These are phyloP conservation scores for Rhodomyrtus tomentosa DNA, from an alignment of 345 rosid species.

Conservation along the genomic window DNA sequence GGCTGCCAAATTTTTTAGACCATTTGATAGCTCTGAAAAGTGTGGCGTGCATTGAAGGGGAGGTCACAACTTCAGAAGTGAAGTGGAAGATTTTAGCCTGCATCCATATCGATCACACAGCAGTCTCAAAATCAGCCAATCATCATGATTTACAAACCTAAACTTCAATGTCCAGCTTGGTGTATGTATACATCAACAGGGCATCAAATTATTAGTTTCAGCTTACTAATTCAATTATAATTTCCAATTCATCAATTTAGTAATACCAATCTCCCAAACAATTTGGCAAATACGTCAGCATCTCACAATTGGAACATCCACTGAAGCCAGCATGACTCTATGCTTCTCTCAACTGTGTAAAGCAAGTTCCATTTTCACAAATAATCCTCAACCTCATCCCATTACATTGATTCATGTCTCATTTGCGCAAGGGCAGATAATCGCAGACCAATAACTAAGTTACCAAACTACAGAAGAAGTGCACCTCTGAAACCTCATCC, in stretches of 20 bases:
- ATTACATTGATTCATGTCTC: background rate
- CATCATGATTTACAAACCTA: background rate
- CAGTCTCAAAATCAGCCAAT: background rate
- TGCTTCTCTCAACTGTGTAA: background rate
- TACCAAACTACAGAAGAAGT: background rate
- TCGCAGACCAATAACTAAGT: background rate
- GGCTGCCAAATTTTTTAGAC: slow-evolving; percentile 79
- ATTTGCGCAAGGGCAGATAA: background rate
- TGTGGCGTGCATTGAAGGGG: slow-evolving; percentile 41
- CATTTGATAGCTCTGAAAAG: slow-evolving; percentile 53
- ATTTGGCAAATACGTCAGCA: background rate
- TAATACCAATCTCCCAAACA: background rate
- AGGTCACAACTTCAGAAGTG: slow-evolving; percentile 58
- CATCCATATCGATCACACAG: slow-evolving; percentile 2
- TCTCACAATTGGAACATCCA: background rate
- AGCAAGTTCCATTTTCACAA: background rate
- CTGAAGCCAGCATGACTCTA: background rate
- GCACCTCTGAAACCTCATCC: background rate
- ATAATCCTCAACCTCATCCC: background rate
- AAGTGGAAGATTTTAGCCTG: slow-evolving; percentile 90
- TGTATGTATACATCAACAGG: background rate
- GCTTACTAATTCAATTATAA: too few species aligned
- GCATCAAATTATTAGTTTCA: background rate
- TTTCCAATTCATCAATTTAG: background rate
- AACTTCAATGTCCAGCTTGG: background rate